These are phyloP conservation scores for Aureobasidium sp. DNA, from an alignment of 2,329 filamentous ascomycete genomes.

Conservation along the genomic window DNA sequence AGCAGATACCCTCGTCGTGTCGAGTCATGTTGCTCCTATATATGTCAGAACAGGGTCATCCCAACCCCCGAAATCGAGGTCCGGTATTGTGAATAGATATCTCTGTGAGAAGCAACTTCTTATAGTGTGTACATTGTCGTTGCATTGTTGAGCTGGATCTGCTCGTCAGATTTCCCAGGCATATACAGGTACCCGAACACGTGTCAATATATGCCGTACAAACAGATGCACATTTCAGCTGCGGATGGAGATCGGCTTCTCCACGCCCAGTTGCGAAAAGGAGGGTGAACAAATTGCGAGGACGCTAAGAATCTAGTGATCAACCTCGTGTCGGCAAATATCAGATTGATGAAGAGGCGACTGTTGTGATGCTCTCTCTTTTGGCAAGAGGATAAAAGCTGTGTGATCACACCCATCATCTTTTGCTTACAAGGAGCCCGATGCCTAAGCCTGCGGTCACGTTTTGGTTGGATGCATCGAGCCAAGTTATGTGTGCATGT, in stretches of 20 bases:
- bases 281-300: constrained; percentile 1
- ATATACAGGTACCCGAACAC: not conserved
- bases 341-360: not conserved
- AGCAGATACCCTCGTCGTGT: not conserved
- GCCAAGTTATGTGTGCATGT: not conserved
- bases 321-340: not conserved
- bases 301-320: not conserved
- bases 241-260: not conserved
- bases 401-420: not conserved
- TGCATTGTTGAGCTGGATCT: not conserved
- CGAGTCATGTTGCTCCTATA: not conserved
- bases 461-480: not conserved
- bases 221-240: not conserved
- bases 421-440: too few species aligned
- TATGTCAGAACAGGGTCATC: not conserved
- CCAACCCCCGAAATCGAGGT: not conserved
- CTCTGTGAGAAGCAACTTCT: not conserved
- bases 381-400: not conserved
- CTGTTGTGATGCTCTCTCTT: not conserved
- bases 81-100: not conserved
- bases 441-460: not conserved
- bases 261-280: not conserved
- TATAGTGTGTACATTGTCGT: not conserved
- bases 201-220: not conserved
- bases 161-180: too few species aligned